These are phyloP conservation scores for Fragilariopsis cylindrus DNA, from an alignment of 108 stramenopile species.

Conservation along the genomic window DNA sequence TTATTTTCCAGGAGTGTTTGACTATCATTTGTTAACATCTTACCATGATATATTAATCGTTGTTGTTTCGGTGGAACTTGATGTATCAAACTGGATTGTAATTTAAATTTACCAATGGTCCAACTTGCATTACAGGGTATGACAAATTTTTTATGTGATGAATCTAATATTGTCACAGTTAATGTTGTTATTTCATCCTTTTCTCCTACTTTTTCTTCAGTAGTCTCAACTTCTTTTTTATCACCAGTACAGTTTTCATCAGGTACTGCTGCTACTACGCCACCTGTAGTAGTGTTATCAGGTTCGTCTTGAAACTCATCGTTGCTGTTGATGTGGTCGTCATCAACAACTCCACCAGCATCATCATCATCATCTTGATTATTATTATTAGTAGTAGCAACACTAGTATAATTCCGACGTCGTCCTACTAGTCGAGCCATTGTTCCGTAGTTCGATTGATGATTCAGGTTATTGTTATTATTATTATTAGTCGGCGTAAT, in stretches of 20 bases:
- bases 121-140: slow-evolving; percentile 50
- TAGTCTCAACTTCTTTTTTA: slow-evolving; percentile 12
- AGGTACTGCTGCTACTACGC: not conserved
- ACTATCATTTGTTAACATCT: slow-evolving; percentile 53
- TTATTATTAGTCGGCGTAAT: not conserved
- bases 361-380: not conserved
- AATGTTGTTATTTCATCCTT: slow-evolving; percentile 23
- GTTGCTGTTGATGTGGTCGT: not conserved
- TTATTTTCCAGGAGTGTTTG: slow-evolving; percentile 48
- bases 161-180: slow-evolving; percentile 59
- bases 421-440: slow-evolving; percentile 1
- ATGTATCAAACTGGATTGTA: slow-evolving; percentile 38
- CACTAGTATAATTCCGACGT: slow-evolving; percentile 11
- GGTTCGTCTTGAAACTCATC: not conserved
- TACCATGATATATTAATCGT: slow-evolving; percentile 75
- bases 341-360: not conserved
- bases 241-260: not conserved
- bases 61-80: slow-evolving; percentile 67
- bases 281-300: not conserved
- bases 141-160: slow-evolving; percentile 67
- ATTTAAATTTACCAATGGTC: slow-evolving; percentile 61
- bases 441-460: not conserved
- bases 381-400: not conserved
- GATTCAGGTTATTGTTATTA: not conserved
- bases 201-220: slow-evolving; percentile 10